Evolutionary conservation across 108 stramenopile genomes (phyloP).

Genomic region (Nitzschia sp.): DNA sequence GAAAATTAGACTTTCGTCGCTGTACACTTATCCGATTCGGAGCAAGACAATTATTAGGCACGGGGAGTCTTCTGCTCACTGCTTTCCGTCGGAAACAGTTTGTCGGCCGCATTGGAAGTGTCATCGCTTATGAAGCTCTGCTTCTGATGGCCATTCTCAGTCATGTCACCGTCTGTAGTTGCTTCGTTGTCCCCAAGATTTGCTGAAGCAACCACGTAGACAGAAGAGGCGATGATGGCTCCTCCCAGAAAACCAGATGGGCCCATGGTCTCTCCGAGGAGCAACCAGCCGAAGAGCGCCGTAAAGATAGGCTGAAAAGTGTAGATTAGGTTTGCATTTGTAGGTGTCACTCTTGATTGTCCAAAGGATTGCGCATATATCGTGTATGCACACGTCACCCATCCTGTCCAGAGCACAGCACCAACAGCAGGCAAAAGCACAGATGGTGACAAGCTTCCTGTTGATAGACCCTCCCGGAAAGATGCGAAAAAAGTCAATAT

Average conservation of each 20-base stretch:
- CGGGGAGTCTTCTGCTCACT: too few species aligned
- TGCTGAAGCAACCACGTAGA: slow-evolving; percentile 56
- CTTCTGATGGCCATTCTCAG: too few species aligned
- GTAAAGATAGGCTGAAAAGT: slow-evolving; percentile 86
- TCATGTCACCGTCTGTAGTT: too few species aligned
- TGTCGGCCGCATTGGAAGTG: too few species aligned
- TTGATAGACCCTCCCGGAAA: slow-evolving; percentile 22
- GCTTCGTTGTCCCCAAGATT: neutral
- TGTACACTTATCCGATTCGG: too few species aligned
- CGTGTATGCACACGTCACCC: slow-evolving; percentile 78
- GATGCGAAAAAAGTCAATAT: slow-evolving; percentile 51
- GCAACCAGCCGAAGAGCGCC: slow-evolving; percentile 73
- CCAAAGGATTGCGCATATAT: slow-evolving; percentile 88
- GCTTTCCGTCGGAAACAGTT: neutral
- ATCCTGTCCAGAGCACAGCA: slow-evolving; percentile 83
- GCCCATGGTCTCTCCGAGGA: slow-evolving; percentile 78
- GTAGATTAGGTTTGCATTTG: slow-evolving; percentile 86
- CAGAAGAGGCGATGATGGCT: slow-evolving; percentile 61
- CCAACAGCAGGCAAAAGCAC: slow-evolving; percentile 42
- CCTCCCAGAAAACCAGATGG: slow-evolving; percentile 63
- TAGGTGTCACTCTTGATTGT: slow-evolving; percentile 66
- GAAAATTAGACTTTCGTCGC: too few species aligned
- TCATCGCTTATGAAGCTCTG: too few species aligned
- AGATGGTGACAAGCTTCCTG: slow-evolving; percentile 35
- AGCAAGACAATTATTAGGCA: too few species aligned